Conservation (phyloP, 2,329 filamentous ascomycete species). For the Colletotrichum viniferum region DNA sequence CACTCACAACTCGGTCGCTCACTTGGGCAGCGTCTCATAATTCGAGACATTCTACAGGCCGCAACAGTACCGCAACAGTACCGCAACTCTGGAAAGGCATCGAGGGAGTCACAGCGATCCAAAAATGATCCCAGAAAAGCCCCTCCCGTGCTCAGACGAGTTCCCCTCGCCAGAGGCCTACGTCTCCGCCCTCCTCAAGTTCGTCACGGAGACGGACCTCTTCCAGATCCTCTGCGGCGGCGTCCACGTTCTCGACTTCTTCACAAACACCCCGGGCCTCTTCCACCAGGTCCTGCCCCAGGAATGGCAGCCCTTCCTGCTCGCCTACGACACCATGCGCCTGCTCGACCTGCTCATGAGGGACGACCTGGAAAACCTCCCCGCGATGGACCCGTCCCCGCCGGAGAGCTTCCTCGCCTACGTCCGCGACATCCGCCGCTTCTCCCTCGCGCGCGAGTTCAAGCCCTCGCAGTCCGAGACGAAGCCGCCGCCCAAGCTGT, state of each 20-base stretch:
- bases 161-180: slow-evolving; percentile 79
- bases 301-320: slow-evolving; percentile 84
- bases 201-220: slow-evolving; percentile 74
- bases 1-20: background rate
- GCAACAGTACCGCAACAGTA: background rate
- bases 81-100: background rate
- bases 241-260: slow-evolving; percentile 97
- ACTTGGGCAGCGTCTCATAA: background rate
- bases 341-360: slow-evolving; percentile 83
- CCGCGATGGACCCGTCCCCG: slow-evolving; percentile 34
- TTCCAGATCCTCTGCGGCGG: slow-evolving; percentile 93
- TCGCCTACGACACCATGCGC: slow-evolving; percentile 71
- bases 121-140: slow-evolving; percentile 55
- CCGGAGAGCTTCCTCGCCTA: slow-evolving; percentile 71
- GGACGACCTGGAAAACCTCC: slow-evolving; percentile 64
- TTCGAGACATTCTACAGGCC: background rate
- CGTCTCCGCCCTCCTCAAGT: slow-evolving; percentile 76
- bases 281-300: slow-evolving; percentile 78
- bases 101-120: background rate
- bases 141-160: slow-evolving; percentile 71
- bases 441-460: slow-evolving; percentile 71
- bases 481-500: slow-evolving; percentile 59
- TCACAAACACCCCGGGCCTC: slow-evolving; percentile 82
- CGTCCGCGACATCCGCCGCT: slow-evolving; percentile 70
- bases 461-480: slow-evolving; percentile 32